Conservation (phyloP, 2,329 filamentous ascomycete genomes). For the Corniculantispora saksenae region DNA sequence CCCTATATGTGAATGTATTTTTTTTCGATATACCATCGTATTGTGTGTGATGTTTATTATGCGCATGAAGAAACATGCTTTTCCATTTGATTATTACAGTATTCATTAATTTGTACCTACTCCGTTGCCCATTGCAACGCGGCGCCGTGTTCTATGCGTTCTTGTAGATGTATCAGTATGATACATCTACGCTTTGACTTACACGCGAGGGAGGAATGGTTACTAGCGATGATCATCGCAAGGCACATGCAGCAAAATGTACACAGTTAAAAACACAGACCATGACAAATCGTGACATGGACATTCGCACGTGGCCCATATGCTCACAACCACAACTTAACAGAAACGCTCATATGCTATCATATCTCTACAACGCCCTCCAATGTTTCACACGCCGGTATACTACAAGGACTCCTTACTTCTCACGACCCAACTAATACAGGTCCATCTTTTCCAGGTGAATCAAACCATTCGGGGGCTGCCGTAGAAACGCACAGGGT, state of each 20-base stretch:
- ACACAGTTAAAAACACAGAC: too few relatives aligned
- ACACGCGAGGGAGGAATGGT: too few relatives aligned
- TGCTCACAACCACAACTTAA: not conserved
- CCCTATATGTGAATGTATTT: not conserved
- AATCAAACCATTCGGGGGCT: slow-evolving; percentile 66
- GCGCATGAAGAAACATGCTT: not conserved
- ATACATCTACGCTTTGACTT: too few relatives aligned
- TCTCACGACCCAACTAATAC: slow-evolving; percentile 26
- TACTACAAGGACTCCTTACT: not conserved
- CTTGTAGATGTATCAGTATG: too few relatives aligned
- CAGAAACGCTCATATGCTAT: slow-evolving; percentile 1
- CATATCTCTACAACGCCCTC: not conserved
- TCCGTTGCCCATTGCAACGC: too few relatives aligned
- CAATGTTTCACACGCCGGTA: not conserved
- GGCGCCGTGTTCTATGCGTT: too few relatives aligned
- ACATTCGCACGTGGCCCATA: not conserved
- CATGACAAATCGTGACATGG: too few relatives aligned
- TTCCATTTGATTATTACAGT: too few relatives aligned
- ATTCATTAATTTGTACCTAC: too few relatives aligned
- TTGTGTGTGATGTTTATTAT: not conserved
- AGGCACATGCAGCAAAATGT: too few relatives aligned
- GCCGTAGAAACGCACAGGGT: slow-evolving; percentile 8
- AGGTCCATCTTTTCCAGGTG: slow-evolving; percentile 58
- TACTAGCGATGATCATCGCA: too few relatives aligned
- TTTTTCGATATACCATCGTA: not conserved